Evolutionary conservation across 768 basidiomycete genomes (phyloP).

Genomic region (Dioszegia hungarica): DNA sequence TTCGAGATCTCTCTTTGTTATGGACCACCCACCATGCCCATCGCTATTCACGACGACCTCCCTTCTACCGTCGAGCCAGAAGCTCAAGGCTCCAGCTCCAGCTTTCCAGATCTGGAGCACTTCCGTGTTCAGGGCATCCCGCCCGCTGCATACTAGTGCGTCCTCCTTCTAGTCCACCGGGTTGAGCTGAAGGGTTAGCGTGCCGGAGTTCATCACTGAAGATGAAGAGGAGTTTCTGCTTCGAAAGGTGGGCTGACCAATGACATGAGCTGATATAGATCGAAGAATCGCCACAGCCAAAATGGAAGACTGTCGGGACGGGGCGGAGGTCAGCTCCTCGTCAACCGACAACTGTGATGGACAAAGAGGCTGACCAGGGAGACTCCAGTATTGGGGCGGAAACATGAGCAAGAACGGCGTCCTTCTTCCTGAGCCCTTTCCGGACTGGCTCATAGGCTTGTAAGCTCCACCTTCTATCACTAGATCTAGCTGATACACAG

Average conservation of each 20-base stretch:
- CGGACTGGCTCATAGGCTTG: constrained; percentile 65
- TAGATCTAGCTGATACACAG: constrained; percentile 51
- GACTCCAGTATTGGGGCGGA: constrained; percentile 60
- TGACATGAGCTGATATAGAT: constrained; percentile 55
- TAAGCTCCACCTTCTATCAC: constrained; percentile 48
- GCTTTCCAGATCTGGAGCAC: constrained; percentile 14
- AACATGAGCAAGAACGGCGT: constrained; percentile 61
- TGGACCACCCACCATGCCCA: not conserved
- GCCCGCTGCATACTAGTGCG: constrained; percentile 37
- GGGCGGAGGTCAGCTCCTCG: constrained; percentile 56
- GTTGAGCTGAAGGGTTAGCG: constrained; percentile 51
- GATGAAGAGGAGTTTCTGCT: constrained; percentile 74
- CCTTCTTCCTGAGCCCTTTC: constrained; percentile 66
- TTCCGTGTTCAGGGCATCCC: constrained; percentile 28
- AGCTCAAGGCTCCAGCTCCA: not conserved
- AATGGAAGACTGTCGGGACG: constrained; percentile 72
- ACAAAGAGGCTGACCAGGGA: no score
- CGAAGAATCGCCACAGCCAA: constrained; percentile 66
- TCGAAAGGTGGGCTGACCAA: constrained; percentile 58
- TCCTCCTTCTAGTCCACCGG: not conserved
- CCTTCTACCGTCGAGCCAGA: not conserved
- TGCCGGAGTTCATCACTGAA: constrained; percentile 65
- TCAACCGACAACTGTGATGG: no score
- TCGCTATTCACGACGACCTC: not conserved
- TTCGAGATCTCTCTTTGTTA: no score